These are phyloP conservation scores for Cicer cuneatum DNA, from an alignment of 306 rosid species.

Conservation along the genomic window DNA sequence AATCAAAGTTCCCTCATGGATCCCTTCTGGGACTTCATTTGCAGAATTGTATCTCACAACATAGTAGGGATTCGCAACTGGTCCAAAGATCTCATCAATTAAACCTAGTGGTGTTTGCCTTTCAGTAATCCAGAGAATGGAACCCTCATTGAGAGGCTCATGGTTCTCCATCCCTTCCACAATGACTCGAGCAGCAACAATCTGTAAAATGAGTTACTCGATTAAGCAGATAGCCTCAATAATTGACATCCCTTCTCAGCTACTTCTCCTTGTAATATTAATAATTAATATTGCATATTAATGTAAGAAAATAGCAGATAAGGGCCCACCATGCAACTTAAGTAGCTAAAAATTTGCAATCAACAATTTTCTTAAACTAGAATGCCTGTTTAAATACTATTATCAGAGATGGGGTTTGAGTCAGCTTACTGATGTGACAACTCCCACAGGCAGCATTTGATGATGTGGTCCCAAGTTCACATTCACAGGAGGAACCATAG, in stretches of 20 bases:
- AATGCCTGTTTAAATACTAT: slow-evolving; percentile 28
- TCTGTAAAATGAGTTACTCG: slow-evolving; percentile 52
- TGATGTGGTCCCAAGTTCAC: slow-evolving; percentile 71
- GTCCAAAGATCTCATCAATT: slow-evolving; percentile 84
- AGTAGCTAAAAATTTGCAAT: slow-evolving; percentile 8
- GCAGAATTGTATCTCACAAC: slow-evolving; percentile 72
- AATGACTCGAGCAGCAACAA: slow-evolving; percentile 59
- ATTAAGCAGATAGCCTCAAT: slow-evolving; percentile 27
- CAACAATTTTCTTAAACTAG: neutral
- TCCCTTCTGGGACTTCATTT: slow-evolving; percentile 66
- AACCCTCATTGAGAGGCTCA: slow-evolving; percentile 73
- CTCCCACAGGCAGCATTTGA: slow-evolving; percentile 67
- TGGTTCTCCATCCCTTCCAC: slow-evolving; percentile 80
- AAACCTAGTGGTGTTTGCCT: slow-evolving; percentile 63
- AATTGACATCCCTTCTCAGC: neutral
- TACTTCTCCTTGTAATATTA: slow-evolving; percentile 14
- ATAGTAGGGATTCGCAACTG: slow-evolving; percentile 70
- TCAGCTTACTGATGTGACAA: slow-evolving; percentile 69
- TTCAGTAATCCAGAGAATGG: slow-evolving; percentile 76
- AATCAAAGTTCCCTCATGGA: slow-evolving; percentile 53
- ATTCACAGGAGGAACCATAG: slow-evolving; percentile 67
- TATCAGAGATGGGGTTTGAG: slow-evolving; percentile 12
- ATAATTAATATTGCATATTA: no score
- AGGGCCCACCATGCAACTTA: slow-evolving; percentile 34
- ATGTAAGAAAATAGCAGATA: neutral